Evolutionary conservation across 164 flowering plant genomes (phyloP).

Genomic region (Piper betle): DNA sequence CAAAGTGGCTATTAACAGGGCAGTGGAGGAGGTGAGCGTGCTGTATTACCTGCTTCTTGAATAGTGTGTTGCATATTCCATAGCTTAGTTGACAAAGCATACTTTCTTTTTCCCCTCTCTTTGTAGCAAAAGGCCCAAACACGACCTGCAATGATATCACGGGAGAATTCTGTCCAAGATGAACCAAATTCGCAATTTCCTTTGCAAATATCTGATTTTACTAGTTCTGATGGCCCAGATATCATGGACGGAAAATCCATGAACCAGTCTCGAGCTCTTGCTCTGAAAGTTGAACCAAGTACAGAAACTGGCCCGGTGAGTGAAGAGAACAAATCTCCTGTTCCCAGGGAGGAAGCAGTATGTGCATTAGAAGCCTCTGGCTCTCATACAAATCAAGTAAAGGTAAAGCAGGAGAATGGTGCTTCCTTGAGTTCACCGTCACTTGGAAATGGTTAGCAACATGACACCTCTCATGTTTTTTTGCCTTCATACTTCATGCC

Average conservation of each 20-base stretch:
- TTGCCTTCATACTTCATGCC: background rate
- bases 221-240: constrained; percentile 21
- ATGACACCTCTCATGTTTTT: too few species aligned
- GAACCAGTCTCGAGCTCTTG: constrained; percentile 16
- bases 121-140: constrained; percentile 10
- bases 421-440: too few species aligned
- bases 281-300: constrained; percentile 3
- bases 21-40: background rate
- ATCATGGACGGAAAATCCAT: constrained; percentile 7
- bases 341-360: constrained; percentile 4
- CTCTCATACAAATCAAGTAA: too few species aligned
- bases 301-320: background rate
- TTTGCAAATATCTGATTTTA: constrained; percentile 17
- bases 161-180: constrained; percentile 1
- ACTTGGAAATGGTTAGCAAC: too few species aligned
- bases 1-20: background rate
- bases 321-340: background rate
- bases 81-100: background rate
- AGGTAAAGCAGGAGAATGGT: too few species aligned
- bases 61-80: background rate
- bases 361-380: constrained; percentile 3
- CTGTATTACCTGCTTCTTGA: background rate
- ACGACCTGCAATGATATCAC: constrained; percentile 25
- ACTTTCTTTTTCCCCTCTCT: background rate
- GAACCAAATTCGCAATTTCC: constrained; percentile 32